phyloP scores from a whole-genome alignment of 257 asterid species.

The Gentiana straminea region DNA sequence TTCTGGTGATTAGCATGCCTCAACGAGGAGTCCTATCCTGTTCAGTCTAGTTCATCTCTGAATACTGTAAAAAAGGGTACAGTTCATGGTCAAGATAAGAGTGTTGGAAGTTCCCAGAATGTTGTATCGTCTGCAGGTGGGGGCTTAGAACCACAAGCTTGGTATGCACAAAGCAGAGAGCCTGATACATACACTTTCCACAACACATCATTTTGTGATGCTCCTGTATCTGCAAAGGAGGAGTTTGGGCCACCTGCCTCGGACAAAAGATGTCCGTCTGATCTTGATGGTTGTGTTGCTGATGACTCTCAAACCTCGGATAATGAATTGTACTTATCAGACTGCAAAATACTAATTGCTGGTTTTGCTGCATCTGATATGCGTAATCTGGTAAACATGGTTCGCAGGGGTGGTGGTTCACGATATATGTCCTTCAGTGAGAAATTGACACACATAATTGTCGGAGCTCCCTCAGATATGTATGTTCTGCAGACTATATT shows the following conservation, averaged over 20 bases:
- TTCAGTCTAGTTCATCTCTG: constrained; percentile 39
- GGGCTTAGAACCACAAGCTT: constrained; percentile 37
- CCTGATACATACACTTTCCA: constrained; percentile 40
- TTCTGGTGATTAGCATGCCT: constrained; percentile 60
- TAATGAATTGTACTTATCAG: constrained; percentile 76
- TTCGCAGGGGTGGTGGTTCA: constrained; percentile 94
- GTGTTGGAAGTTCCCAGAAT: constrained; percentile 33
- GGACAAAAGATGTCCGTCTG: constrained; percentile 24
- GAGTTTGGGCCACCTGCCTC: constrained; percentile 33
- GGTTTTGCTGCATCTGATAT: constrained; percentile 78
- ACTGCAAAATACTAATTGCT: constrained; percentile 74
- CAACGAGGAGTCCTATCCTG: constrained; percentile 77
- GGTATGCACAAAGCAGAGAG: constrained; percentile 32
- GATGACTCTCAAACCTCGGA: constrained; percentile 83
- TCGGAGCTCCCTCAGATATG: constrained; percentile 78
- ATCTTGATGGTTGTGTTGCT: constrained; percentile 43
- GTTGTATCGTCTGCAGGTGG: constrained; percentile 38
- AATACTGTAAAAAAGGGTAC: constrained; percentile 35
- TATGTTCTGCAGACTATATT: constrained; percentile 24
- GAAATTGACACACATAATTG: constrained; percentile 80
- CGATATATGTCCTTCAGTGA: constrained; percentile 75
- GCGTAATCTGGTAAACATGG: constrained; percentile 80
- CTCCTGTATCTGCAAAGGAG: constrained; percentile 29
- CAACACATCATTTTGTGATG: constrained; percentile 27
- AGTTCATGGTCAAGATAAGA: constrained; percentile 47